Percentiles rank a stretch among this genome's conserved stretches.
phyloP scores from a whole-genome alignment of 192 early-diverging fungal genomes.

The Umbelopsis sp. region DNA sequence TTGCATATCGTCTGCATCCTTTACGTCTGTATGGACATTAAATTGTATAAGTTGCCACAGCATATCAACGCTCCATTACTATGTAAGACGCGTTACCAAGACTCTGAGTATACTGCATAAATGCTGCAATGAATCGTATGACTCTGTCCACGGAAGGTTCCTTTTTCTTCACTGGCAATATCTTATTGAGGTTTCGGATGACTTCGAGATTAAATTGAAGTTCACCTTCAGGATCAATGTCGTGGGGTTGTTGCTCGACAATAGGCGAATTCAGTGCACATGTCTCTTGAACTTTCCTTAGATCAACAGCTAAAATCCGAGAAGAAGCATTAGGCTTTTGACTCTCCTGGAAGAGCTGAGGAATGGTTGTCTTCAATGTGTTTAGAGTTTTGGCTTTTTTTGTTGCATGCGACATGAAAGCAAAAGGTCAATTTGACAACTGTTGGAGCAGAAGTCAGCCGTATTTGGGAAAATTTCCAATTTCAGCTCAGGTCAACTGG shows the following conservation, averaged over 20 bases:
- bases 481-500: slow-evolving; percentile 1
- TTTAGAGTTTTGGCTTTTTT: slow-evolving; percentile 44
- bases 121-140: slow-evolving; percentile 73
- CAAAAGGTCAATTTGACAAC: slow-evolving; percentile 1
- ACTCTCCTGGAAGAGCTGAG: slow-evolving; percentile 76
- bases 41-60: neutral
- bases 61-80: neutral
- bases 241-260: slow-evolving; percentile 30
- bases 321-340: slow-evolving; percentile 66
- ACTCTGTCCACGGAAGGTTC: slow-evolving; percentile 71
- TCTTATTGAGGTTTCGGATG: slow-evolving; percentile 77
- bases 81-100: slow-evolving; percentile 42
- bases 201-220: slow-evolving; percentile 74
- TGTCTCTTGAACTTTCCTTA: slow-evolving; percentile 70
- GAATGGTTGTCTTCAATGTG: slow-evolving; percentile 48
- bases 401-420: slow-evolving; percentile 33
- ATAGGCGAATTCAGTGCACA: slow-evolving; percentile 44
- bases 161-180: slow-evolving; percentile 75
- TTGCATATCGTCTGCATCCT: slow-evolving; percentile 1
- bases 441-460: slow-evolving; percentile 48
- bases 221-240: slow-evolving; percentile 53
- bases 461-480: neutral
- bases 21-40: neutral
- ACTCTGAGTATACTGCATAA: slow-evolving; percentile 71
- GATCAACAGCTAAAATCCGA: slow-evolving; percentile 71